phyloP scores from a whole-genome alignment of 169 alveolate species.

The Plasmodium berghei region DNA sequence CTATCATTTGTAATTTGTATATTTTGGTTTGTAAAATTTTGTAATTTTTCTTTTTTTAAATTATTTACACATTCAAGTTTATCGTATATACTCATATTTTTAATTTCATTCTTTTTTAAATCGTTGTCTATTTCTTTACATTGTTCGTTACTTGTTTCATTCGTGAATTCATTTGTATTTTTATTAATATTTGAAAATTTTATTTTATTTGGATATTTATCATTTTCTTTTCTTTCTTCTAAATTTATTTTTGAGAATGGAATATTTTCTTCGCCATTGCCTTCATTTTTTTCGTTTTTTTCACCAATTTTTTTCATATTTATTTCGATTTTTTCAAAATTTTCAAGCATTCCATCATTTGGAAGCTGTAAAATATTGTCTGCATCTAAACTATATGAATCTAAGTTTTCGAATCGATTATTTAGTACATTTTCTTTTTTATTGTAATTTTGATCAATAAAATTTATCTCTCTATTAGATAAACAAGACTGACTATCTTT shows the following conservation, averaged over 20 bases:
- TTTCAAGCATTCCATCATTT: neutral
- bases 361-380: neutral
- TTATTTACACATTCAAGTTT: conserved; percentile 52
- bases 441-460: too few relatives aligned
- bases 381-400: neutral
- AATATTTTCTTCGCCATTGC: too few relatives aligned
- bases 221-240: too few relatives aligned
- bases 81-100: conserved; percentile 15
- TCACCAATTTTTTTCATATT: too few relatives aligned
- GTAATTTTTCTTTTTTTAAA: conserved; percentile 11
- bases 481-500: neutral
- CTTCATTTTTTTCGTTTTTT: too few relatives aligned
- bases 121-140: neutral
- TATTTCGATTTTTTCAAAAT: too few relatives aligned
- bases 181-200: too few relatives aligned
- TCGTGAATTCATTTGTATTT: too few relatives aligned
- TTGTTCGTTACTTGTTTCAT: too few relatives aligned
- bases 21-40: neutral
- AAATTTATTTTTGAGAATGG: too few relatives aligned
- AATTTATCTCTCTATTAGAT: too few relatives aligned
- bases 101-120: neutral
- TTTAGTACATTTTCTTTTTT: neutral
- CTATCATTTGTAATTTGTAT: conserved; percentile 7
- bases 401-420: neutral
- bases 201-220: too few relatives aligned